Percentiles rank a stretch among this genome's conserved stretches.
Conservation (phyloP, 2,329 filamentous ascomycete species). For the Aureobasidium sp. region DNA sequence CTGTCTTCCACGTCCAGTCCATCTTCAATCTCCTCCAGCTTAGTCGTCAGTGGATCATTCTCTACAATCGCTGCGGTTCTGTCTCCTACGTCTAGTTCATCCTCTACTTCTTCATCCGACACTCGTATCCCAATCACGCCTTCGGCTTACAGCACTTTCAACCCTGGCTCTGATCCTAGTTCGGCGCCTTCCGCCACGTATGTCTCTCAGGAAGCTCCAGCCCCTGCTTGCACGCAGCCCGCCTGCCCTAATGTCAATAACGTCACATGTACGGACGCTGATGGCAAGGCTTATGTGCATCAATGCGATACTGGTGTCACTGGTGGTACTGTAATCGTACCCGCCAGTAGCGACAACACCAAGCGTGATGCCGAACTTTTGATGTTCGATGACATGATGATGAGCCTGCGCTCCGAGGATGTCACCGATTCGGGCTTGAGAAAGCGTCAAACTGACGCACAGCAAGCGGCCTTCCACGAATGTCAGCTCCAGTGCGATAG, state of each 20-base stretch:
- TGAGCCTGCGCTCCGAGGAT: not conserved
- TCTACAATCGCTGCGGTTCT: not conserved
- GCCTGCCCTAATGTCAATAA: constrained; percentile 1
- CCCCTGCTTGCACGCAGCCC: constrained; percentile 6
- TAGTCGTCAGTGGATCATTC: not conserved
- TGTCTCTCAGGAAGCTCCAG: not conserved
- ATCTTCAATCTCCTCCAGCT: not conserved
- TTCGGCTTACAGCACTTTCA: not conserved
- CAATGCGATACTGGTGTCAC: not conserved
- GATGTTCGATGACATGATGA: constrained; percentile 12
- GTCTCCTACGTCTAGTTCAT: not conserved
- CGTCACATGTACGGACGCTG: constrained; percentile 9
- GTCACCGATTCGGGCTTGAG: not conserved
- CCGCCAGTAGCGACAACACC: not conserved
- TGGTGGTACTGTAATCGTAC: constrained; percentile 7
- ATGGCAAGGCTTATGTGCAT: constrained; percentile 10
- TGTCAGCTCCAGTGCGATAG: constrained; percentile 8
- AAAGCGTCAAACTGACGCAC: not conserved
- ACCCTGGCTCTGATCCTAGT: not conserved
- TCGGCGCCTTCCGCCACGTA: not conserved
- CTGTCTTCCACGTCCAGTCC: not conserved
- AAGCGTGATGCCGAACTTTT: constrained; percentile 6
- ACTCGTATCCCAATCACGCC: constrained; percentile 6
- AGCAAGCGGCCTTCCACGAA: constrained; percentile 2
- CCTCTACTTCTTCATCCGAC: not conserved